Evolutionary conservation across 495 filamentous ascomycete species (phyloP).

Genomic region (Lasiosphaeria hispida): DNA sequence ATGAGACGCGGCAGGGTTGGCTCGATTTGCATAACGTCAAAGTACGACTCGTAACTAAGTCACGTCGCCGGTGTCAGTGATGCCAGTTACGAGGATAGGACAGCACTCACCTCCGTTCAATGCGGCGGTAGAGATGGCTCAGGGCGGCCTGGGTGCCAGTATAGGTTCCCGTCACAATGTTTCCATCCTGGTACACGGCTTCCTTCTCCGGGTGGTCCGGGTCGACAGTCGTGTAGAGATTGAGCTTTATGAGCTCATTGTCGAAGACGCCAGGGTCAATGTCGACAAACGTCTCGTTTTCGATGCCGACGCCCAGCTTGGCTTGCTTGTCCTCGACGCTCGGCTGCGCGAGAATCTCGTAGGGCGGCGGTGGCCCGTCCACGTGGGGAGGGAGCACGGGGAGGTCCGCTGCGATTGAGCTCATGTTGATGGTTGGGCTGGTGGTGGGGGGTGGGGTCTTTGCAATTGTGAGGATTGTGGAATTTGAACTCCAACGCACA

Average conservation of each 20-base stretch:
- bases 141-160: constrained; percentile 42
- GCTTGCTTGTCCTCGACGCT: no score
- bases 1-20: constrained; percentile 33
- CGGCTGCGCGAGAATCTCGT: no score
- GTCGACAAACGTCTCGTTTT: constrained; percentile 25
- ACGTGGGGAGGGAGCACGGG: no score
- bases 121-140: constrained; percentile 37
- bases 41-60: constrained; percentile 34
- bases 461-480: no score
- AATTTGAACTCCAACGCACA: no score
- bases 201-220: constrained; percentile 17
- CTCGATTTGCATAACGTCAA: constrained; percentile 36
- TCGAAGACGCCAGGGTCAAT: constrained; percentile 36
- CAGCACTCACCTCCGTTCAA: constrained; percentile 36
- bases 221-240: constrained; percentile 29
- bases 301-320: neutral
- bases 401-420: no score
- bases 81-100: neutral
- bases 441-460: no score
- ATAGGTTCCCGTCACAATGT: constrained; percentile 32
- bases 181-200: constrained; percentile 20
- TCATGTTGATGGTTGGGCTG: no score
- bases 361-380: no score
- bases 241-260: constrained; percentile 30
- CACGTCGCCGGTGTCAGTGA: neutral